Evolutionary conservation across 345 rosid species (phyloP).

Genomic region (Balakata baccata): DNA sequence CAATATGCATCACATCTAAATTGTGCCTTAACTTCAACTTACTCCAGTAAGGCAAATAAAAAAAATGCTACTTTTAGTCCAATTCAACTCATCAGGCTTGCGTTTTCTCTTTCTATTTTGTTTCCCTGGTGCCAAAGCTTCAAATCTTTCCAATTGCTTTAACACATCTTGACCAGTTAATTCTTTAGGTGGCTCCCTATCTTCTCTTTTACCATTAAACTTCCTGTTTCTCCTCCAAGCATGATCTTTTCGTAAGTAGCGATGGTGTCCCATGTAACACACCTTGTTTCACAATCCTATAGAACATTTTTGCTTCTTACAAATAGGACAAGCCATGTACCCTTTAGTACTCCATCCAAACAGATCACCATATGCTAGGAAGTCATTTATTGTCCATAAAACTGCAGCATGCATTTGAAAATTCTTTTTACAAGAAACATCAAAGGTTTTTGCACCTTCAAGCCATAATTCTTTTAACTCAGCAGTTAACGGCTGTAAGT

Average conservation of each 20-base stretch:
- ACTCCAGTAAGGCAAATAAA: neutral
- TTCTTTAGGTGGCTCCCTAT: neutral
- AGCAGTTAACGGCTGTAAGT: neutral
- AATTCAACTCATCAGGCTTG: neutral
- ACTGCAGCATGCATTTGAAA: neutral
- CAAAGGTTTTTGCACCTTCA: neutral
- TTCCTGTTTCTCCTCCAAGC: neutral
- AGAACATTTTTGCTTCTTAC: neutral
- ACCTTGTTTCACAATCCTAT: neutral
- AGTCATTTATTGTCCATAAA: constrained; percentile 1
- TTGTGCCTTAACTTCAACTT: neutral
- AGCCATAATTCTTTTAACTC: neutral
- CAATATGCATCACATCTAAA: neutral
- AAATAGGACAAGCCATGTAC: neutral
- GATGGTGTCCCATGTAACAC: neutral
- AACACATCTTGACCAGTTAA: neutral
- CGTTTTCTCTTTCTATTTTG: neutral
- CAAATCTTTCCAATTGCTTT: neutral
- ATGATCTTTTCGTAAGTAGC: neutral
- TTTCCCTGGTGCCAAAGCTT: neutral
- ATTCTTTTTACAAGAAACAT: neutral
- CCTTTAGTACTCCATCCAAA: constrained; percentile 4
- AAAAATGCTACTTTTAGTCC: neutral
- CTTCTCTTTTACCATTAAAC: neutral
- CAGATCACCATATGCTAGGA: no score